Conservation (phyloP, 306 rosid species). For the Begonia loranthoides region DNA sequence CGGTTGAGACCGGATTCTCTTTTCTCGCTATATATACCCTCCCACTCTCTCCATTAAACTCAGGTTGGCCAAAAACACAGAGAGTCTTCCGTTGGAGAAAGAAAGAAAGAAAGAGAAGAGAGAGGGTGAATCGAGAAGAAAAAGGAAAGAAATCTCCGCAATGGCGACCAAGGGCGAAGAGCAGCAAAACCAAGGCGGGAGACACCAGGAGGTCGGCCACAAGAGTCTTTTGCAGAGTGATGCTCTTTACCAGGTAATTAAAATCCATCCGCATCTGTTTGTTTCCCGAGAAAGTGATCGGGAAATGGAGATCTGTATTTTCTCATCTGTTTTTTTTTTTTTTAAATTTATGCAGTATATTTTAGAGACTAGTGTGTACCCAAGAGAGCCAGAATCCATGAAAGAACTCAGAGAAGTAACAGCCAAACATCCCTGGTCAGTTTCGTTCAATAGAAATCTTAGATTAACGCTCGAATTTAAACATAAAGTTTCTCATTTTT, state of each 20-base stretch:
- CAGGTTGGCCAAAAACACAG: conserved; percentile 8
- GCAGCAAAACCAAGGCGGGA: conserved; percentile 32
- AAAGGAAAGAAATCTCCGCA: conserved; percentile 1
- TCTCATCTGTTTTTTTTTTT: background rate
- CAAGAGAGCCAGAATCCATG: conserved; percentile 87
- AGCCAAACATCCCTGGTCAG: conserved; percentile 79
- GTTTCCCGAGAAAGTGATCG: background rate
- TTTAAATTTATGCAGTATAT: conserved; percentile 40
- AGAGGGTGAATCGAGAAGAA: background rate
- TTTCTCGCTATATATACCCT: conserved; percentile 14
- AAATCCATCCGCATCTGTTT: background rate
- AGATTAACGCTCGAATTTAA: too few species aligned
- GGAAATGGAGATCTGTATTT: too few species aligned
- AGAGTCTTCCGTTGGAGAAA: conserved; percentile 3
- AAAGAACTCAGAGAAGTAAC: conserved; percentile 84
- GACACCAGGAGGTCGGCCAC: conserved; percentile 92
- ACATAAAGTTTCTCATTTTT: too few species aligned
- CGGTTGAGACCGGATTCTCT: conserved; percentile 28
- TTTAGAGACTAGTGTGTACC: conserved; percentile 80
- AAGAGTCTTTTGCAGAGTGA: conserved; percentile 87
- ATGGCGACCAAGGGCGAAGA: conserved; percentile 55
- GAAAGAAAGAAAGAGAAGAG: background rate
- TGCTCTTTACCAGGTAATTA: conserved; percentile 69
- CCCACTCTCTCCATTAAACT: background rate
- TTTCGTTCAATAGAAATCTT: background rate